Evolutionary conservation across 140 eudicot genomes (phyloP).

Genomic region (Senecio squalidus): DNA sequence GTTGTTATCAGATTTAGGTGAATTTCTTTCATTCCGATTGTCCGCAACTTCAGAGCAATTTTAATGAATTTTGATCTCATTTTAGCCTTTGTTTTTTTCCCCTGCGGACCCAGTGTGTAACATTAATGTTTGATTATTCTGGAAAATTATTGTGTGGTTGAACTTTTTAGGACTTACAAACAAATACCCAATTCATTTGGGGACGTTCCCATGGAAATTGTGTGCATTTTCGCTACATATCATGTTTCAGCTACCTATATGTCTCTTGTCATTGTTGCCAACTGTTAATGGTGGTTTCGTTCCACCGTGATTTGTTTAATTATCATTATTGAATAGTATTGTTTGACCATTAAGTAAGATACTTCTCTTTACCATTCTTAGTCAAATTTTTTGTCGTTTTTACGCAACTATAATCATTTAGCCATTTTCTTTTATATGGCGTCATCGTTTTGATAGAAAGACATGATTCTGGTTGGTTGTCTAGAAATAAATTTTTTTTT

Average conservation of each 20-base stretch:
- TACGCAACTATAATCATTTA: too few relatives aligned
- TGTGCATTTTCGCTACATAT: not conserved
- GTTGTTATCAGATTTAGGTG: slow-evolving; percentile 14
- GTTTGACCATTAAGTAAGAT: not conserved
- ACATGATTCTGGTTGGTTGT: too few relatives aligned
- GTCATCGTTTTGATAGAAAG: too few relatives aligned
- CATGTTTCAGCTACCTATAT: not conserved
- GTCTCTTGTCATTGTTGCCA: not conserved
- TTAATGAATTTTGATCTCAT: slow-evolving; percentile 25
- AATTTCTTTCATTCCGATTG: not conserved
- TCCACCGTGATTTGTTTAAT: not conserved
- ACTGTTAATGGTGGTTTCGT: not conserved
- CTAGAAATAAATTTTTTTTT: too few relatives aligned
- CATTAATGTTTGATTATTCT: slow-evolving; percentile 20
- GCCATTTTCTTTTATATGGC: too few relatives aligned
- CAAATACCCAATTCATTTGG: not conserved
- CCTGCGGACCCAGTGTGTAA: slow-evolving; percentile 19
- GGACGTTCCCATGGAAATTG: not conserved
- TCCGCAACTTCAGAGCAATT: slow-evolving; percentile 3
- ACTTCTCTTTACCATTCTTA: not conserved
- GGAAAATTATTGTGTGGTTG: slow-evolving; percentile 11
- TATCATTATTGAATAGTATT: not conserved
- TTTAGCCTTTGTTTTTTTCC: slow-evolving; percentile 24
- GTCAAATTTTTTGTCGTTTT: too few relatives aligned
- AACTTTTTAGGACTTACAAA: not conserved